phyloP scores from a whole-genome alignment of 192 early-diverging fungal species.

The Haplosporangium gracile region DNA sequence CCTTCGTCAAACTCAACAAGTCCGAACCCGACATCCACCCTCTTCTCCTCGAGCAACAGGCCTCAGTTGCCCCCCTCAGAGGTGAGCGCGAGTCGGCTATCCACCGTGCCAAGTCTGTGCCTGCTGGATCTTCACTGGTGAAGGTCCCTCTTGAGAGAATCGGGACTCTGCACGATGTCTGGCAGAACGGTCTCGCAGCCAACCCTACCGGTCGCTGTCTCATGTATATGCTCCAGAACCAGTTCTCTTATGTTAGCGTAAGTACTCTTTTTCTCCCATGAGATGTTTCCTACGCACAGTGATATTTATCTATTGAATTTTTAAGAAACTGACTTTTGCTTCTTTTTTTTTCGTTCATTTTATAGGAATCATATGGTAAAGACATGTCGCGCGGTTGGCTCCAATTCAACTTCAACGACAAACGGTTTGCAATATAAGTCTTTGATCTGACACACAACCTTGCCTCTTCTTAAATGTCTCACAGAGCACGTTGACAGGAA shows the following conservation, averaged over 20 bases:
- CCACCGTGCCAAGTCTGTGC: slow-evolving; percentile 62
- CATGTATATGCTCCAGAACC: slow-evolving; percentile 40
- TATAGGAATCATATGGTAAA: slow-evolving; percentile 37
- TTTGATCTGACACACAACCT: neutral
- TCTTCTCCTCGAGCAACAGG: slow-evolving; percentile 66
- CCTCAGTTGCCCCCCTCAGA: slow-evolving; percentile 61
- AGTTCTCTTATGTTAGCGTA: slow-evolving; percentile 36
- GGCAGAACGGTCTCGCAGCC: slow-evolving; percentile 50
- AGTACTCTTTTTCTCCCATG: slow-evolving; percentile 2
- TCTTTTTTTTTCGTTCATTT: neutral
- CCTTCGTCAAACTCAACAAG: slow-evolving; percentile 42
- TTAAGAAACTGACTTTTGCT: neutral
- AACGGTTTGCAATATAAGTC: too few species aligned
- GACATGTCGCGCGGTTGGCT: neutral
- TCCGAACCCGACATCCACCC: slow-evolving; percentile 72
- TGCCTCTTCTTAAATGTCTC: neutral
- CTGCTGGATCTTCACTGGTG: slow-evolving; percentile 56
- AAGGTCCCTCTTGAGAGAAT: slow-evolving; percentile 52
- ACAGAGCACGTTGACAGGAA: slow-evolving; percentile 50
- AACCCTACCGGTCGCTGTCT: slow-evolving; percentile 37
- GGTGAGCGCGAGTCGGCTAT: slow-evolving; percentile 66
- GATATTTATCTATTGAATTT: neutral
- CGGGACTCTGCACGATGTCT: slow-evolving; percentile 64
- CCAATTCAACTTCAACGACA: neutral
- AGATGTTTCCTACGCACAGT: neutral